Percentiles rank a stretch among this genome's conserved stretches.
These are phyloP conservation scores for Ceratocystis eucalypticola DNA, from an alignment of 2,329 filamentous ascomycete genomes.

Conservation along the genomic window DNA sequence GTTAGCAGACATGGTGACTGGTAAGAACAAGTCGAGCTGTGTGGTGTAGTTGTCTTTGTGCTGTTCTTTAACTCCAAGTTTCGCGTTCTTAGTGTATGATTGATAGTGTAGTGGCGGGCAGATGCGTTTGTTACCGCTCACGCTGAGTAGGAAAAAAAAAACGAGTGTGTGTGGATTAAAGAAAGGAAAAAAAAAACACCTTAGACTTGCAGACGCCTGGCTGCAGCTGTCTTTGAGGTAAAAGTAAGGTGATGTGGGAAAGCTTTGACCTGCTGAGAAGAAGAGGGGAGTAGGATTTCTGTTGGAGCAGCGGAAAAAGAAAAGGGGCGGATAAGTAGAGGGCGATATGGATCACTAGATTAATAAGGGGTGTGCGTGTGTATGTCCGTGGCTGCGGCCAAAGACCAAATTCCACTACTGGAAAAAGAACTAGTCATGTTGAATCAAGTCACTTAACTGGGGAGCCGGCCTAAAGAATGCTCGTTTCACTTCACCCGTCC, in stretches of 20 bases:
- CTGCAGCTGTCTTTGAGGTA: constrained; percentile 4
- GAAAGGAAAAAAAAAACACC: not conserved
- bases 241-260: constrained; percentile 9
- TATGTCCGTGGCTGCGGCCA: not conserved
- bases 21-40: not conserved
- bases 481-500: not conserved
- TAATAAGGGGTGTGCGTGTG: constrained; percentile 5
- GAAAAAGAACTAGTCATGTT: not conserved
- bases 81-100: constrained; percentile 3
- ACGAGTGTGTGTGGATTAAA: constrained; percentile 3
- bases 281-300: constrained; percentile 10
- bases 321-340: constrained; percentile 12
- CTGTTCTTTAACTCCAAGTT: not conserved
- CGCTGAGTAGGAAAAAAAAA: not conserved
- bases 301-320: constrained; percentile 11
- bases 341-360: constrained; percentile 7
- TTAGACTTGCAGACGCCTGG: constrained; percentile 5
- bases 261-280: constrained; percentile 16
- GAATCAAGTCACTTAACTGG: not conserved
- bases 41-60: not conserved
- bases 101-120: not conserved
- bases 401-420: not conserved
- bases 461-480: not conserved
- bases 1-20: constrained; percentile 17
- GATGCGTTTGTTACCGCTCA: not conserved